phyloP scores from a whole-genome alignment of 2,329 filamentous ascomycete genomes.

The Fusarium ambrosium region DNA sequence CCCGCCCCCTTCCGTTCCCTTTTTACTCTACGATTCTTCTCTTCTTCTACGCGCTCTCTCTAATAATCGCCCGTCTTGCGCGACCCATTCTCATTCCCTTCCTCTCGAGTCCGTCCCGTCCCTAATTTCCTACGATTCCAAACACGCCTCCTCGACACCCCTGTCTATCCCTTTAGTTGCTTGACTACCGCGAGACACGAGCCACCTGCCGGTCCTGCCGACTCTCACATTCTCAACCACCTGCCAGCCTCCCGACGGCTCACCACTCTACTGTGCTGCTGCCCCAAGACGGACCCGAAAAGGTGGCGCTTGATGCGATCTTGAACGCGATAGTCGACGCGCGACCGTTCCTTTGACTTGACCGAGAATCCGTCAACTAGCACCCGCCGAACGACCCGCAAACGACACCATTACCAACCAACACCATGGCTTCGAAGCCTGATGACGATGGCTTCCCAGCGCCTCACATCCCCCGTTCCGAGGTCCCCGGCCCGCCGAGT shows the following conservation, averaged over 20 bases:
- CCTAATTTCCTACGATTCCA: conserved; percentile 26
- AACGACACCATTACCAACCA: conserved; percentile 30
- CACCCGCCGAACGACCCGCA: conserved; percentile 22
- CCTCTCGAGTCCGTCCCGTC: conserved; percentile 11
- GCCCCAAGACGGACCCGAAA: conserved; percentile 4
- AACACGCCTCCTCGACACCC: conserved; percentile 22
- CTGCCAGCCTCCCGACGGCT: conserved; percentile 27
- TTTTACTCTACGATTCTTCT: conserved; percentile 14
- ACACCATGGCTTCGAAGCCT: conserved; percentile 56
- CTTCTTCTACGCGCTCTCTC: conserved; percentile 24
- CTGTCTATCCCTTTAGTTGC: conserved; percentile 41
- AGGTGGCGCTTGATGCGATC: conserved; percentile 18
- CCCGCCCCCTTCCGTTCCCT: conserved; percentile 34
- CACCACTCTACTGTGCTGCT: conserved; percentile 14
- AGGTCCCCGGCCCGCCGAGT: conserved; percentile 68
- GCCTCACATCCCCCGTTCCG: conserved; percentile 57
- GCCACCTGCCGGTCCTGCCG: conserved; percentile 45
- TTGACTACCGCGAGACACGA: conserved; percentile 45
- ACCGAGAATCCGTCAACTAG: conserved; percentile 28
- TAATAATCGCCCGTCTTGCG: conserved; percentile 25
- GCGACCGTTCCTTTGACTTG: conserved; percentile 15
- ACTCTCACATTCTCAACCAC: conserved; percentile 37
- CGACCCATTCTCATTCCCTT: conserved; percentile 24
- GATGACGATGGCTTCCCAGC: conserved; percentile 56
- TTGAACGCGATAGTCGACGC: conserved; percentile 18